Base-by-base conservation (phyloP, 2,329 filamentous ascomycete species). In the Didymella keratinophila region DNA sequence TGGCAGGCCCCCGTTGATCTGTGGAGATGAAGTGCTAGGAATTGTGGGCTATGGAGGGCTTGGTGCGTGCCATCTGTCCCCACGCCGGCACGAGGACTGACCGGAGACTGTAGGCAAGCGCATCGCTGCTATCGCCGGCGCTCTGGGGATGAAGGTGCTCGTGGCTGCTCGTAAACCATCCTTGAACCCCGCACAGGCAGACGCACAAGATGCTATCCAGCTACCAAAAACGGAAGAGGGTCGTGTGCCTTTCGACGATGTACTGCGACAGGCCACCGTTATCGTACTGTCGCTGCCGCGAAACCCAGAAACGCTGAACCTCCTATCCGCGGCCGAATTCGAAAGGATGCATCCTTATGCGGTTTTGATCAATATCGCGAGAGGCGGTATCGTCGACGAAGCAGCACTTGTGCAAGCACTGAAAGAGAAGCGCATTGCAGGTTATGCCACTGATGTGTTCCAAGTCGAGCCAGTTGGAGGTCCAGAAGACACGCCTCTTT, bases 371-470 rank as follows among this genome's bases (percentile, higher is more conserved):
- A 84, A 85, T 58, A 78, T 83, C 37, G 76, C 80, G 3, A 78
- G 83, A 21, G 82, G 82, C 14, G 82, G 82, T 1, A 80, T 84
- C 16, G 78, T 84, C 16, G 79, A 85, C 50, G 83, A 85, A 66
- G 69, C 69, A 1, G 82, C 82, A 4, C 70, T 85, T 12, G 75
- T 80, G 16, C 69, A 71, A 18, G 82, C 82, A 1, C 63, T 84
- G 52, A 77, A 75, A 44, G 71, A 80, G n/a, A 73, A 74, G 16
- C 69, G 70, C 58, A 82, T 84, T 43, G 77, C 79, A 3, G 82
- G 83, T 1, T 82, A 81, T 44, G 83, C 80, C 14, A 80, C 80
- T 1, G 83, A 85, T 70, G 83, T 85, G 8, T 82, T 83, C 52
- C 69, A 73, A 41, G 72, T 74, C 23, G 83, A 85, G 63, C 83